Conservation (phyloP, 75 land plant genomes). For the Azolla pinnata region DNA sequence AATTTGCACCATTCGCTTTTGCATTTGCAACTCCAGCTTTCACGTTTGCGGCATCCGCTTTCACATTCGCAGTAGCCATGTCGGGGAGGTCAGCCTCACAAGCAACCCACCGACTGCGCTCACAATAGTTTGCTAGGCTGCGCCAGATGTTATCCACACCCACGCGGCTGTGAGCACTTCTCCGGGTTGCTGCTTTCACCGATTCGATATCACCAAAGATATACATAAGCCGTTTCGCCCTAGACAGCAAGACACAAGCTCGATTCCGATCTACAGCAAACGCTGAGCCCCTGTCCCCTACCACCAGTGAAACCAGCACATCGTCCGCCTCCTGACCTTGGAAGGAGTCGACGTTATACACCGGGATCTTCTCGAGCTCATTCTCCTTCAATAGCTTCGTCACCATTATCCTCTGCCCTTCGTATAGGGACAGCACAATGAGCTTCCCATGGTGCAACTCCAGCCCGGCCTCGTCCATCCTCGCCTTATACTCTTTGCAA, state of each 20-base stretch:
- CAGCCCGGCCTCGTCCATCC: background rate
- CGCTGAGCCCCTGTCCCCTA: slow-evolving; percentile 5
- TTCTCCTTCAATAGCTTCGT: slow-evolving; percentile 1
- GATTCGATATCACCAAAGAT: slow-evolving; percentile 4
- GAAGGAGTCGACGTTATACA: slow-evolving; percentile 4
- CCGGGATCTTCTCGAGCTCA: background rate
- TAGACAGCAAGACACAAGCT: slow-evolving; percentile 6
- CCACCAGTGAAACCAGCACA: slow-evolving; percentile 2
- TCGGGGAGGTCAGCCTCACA: slow-evolving; percentile 2
- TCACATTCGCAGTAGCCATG: background rate
- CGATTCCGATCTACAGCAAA: slow-evolving; percentile 10
- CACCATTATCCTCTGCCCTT: slow-evolving; percentile 4
- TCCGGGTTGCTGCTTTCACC: background rate
- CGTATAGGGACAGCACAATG: background rate
- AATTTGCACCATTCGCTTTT: too few species aligned
- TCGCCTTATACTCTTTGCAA: slow-evolving; percentile 5
- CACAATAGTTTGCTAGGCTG: slow-evolving; percentile 4
- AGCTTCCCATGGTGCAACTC: background rate
- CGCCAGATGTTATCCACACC: slow-evolving; percentile 3
- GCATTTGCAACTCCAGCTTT: too few species aligned
- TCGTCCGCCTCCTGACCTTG: slow-evolving; percentile 7
- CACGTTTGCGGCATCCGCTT: too few species aligned
- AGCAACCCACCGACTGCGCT: slow-evolving; percentile 5
- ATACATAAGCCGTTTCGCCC: slow-evolving; percentile 4
- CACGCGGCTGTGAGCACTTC: background rate